Conservation (phyloP, 306 rosid species). For the Malus fusca region DNA sequence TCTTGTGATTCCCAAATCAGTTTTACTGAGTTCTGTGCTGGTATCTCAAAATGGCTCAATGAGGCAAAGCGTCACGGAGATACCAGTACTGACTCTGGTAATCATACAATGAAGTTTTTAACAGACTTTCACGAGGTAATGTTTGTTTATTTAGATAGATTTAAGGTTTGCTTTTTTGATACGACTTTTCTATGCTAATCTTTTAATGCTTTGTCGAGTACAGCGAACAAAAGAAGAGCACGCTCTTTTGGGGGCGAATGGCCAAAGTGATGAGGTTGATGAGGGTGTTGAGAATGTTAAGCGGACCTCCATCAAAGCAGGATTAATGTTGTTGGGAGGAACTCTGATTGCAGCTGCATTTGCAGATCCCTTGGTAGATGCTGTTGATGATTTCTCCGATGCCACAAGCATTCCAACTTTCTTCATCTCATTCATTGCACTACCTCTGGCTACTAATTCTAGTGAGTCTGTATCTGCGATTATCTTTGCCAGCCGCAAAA, state of each 20-base stretch:
- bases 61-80: conserved; percentile 24
- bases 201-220: conserved; percentile 1
- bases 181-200: neutral
- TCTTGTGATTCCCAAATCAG: conserved; percentile 27
- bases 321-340: conserved; percentile 52
- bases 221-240: conserved; percentile 71
- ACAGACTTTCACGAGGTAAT: conserved; percentile 46
- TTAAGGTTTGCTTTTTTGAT: conserved; percentile 7
- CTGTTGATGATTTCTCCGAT: conserved; percentile 75
- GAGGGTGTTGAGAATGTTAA: conserved; percentile 37
- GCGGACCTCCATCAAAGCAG: conserved; percentile 51
- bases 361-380: conserved; percentile 97
- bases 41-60: conserved; percentile 56
- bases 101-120: conserved; percentile 35
- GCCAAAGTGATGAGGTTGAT: conserved; percentile 33
- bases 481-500: conserved; percentile 79
- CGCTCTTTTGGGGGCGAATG: conserved; percentile 47
- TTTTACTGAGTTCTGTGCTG: conserved; percentile 31
- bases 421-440: conserved; percentile 85
- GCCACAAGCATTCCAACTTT: conserved; percentile 91
- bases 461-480: conserved; percentile 90
- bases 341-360: conserved; percentile 70
- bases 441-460: conserved; percentile 82
- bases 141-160: neutral
- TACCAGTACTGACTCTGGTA: conserved; percentile 38